Conservation (phyloP, 2,329 filamentous ascomycete species). For the Dendrostoma leiphaemia region DNA sequence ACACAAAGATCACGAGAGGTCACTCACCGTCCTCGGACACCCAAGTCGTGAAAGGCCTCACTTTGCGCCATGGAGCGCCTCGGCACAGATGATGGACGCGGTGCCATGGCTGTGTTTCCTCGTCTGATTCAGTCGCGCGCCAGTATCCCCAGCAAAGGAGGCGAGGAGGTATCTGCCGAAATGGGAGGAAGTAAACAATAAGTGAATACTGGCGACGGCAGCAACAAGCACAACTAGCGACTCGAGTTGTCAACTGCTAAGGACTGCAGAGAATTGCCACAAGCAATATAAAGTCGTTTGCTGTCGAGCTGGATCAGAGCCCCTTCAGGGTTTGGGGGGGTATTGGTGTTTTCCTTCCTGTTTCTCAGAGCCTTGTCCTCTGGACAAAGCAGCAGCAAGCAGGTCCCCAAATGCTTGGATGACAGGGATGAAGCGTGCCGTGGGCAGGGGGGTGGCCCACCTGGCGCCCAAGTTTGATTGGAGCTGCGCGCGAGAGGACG, state of each 20-base stretch:
- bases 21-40: conserved; percentile 46
- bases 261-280: no score
- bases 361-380: no score
- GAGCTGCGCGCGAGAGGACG: background rate
- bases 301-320: no score
- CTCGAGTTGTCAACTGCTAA: no score
- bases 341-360: background rate
- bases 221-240: no score
- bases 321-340: no score
- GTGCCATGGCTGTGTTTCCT: conserved; percentile 32
- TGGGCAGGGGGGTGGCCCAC: background rate
- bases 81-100: conserved; percentile 30
- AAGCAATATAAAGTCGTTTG: no score
- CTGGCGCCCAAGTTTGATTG: background rate
- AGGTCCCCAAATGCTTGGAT: no score
- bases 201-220: background rate
- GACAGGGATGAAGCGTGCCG: background rate
- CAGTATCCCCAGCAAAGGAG: no score
- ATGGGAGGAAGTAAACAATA: background rate
- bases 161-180: no score
- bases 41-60: conserved; percentile 49
- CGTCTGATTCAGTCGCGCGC: no score
- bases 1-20: background rate
- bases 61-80: conserved; percentile 39
- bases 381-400: no score